Percentiles rank a stretch among this genome's conserved stretches.
Conservation (phyloP, 495 filamentous ascomycete species). For the Chaetomium tenue region DNA sequence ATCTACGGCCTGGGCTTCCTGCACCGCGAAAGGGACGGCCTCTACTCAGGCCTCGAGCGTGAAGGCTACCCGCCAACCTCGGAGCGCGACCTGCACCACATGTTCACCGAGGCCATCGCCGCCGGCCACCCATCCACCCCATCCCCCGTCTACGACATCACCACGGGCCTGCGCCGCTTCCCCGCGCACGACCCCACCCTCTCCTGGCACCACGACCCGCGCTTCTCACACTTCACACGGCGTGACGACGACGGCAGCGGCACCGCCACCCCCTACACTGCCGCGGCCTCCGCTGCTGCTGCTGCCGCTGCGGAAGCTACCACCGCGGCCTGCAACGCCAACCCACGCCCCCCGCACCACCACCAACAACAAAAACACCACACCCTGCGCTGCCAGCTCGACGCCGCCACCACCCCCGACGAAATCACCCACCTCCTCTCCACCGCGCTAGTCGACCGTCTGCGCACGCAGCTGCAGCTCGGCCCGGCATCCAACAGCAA, state of each 20-base stretch:
- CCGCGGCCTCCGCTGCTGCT: not conserved
- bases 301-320: too few species aligned
- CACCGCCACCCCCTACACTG: not conserved
- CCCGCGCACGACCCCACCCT: slow-evolving; percentile 23
- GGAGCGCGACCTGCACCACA: slow-evolving; percentile 58
- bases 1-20: slow-evolving; percentile 59
- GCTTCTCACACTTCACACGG: slow-evolving; percentile 39
- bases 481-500: slow-evolving; percentile 6
- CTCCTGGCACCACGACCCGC: slow-evolving; percentile 41
- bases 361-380: not conserved
- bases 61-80: slow-evolving; percentile 55
- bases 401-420: slow-evolving; percentile 10
- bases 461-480: slow-evolving; percentile 38
- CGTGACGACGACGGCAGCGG: slow-evolving; percentile 20
- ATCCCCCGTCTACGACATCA: slow-evolving; percentile 35
- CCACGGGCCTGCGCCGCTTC: slow-evolving; percentile 43
- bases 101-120: slow-evolving; percentile 58
- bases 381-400: slow-evolving; percentile 32
- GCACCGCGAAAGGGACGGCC: slow-evolving; percentile 44
- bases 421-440: slow-evolving; percentile 30
- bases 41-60: slow-evolving; percentile 44
- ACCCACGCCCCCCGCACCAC: too few species aligned
- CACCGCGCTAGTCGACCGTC: slow-evolving; percentile 27
- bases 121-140: slow-evolving; percentile 38
- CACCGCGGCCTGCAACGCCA: too few species aligned